These are phyloP conservation scores for Aspergillus sp. DNA, from an alignment of 2,329 filamentous ascomycete species.

Conservation along the genomic window DNA sequence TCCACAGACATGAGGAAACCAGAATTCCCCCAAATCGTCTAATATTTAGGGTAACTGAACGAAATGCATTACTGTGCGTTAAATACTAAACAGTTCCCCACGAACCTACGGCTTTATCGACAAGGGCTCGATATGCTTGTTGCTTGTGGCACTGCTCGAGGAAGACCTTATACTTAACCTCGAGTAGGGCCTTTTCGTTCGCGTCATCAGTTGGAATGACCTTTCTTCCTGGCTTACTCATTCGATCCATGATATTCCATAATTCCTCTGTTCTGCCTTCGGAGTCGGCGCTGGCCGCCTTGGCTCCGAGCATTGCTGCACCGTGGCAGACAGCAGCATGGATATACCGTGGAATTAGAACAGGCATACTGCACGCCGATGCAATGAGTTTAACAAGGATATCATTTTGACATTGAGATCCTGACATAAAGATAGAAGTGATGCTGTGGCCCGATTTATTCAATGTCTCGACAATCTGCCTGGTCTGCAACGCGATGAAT, in stretches of 20 bases:
- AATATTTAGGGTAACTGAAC: neutral
- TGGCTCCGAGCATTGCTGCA: constrained; percentile 97
- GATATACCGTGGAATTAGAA: constrained; percentile 89
- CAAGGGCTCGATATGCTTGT: constrained; percentile 73
- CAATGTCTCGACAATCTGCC: constrained; percentile 93
- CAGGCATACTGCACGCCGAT: constrained; percentile 86
- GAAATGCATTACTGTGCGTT: neutral
- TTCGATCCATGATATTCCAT: constrained; percentile 96
- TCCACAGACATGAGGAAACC: neutral
- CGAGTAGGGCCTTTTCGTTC: constrained; percentile 74
- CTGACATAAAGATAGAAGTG: constrained; percentile 96
- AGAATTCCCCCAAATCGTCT: neutral
- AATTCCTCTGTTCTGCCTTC: constrained; percentile 79
- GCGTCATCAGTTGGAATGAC: constrained; percentile 72
- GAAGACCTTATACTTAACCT: constrained; percentile 94
- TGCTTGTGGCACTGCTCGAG: constrained; percentile 87
- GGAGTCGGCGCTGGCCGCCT: constrained; percentile 81
- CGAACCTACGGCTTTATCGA: constrained; percentile 62
- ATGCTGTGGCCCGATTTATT: constrained; percentile 86
- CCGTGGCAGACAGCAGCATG: constrained; percentile 95
- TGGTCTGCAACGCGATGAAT: constrained; percentile 95
- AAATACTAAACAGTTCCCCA: constrained; percentile 34
- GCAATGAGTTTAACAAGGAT: constrained; percentile 90
- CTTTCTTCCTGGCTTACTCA: constrained; percentile 89
- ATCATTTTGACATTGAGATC: constrained; percentile 93